Evolutionary conservation across 225 moss, liverwort and hornwort species (phyloP), one percentile per base, ranked within the genome.

Genomic region (Neckera pumila): DNA sequence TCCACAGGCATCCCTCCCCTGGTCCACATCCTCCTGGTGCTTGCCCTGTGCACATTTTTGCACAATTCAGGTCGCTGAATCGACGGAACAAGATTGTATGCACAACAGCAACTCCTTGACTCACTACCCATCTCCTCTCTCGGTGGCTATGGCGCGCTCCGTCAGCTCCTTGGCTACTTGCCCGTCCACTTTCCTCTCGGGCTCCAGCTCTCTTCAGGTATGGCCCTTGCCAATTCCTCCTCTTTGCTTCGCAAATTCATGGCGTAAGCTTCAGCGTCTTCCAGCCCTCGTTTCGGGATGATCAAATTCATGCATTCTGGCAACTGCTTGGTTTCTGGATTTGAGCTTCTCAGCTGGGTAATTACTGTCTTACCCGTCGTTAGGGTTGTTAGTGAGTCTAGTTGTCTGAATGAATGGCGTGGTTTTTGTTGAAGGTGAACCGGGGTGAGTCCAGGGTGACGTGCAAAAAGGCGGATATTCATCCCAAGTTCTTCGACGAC

Each of bases 391-490:
- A 83, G 40, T 83, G 61, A 31, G 33, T 42, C 38, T 61, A 11
- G 76, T 65, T 58, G 28, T 88, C 28, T 84, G 72, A 33, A 40
- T 69, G 79, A 81, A 64, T 63, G 63, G 38, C n/a, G 36, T n/a
- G 67, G 30, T 42, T 70, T 89, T 27, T 40, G 88, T 40, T 85
- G 56, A 84, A 98, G 96, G 95, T 97, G 86, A 94, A 93, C 70
- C 89, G 91, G 90, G 97, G 98, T 40, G 92, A 89, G 82, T 91
- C 96, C 6, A 93, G 86, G 76, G 93, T 97, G 77, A 93, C 94
- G 17, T 97, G 96, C 92, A 96, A 93, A 90, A 98, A 95, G 91
- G 92, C 90, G 26, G 96, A 94, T 9, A 93, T 97, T 49, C 98
- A 98, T 57, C 96, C 98, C 12, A 73, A 96, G 87, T 96, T 90